Percentiles rank a stretch among this genome's conserved stretches.
phyloP scores from a whole-genome alignment of 768 basidiomycete species.

The Boletellus sp. region DNA sequence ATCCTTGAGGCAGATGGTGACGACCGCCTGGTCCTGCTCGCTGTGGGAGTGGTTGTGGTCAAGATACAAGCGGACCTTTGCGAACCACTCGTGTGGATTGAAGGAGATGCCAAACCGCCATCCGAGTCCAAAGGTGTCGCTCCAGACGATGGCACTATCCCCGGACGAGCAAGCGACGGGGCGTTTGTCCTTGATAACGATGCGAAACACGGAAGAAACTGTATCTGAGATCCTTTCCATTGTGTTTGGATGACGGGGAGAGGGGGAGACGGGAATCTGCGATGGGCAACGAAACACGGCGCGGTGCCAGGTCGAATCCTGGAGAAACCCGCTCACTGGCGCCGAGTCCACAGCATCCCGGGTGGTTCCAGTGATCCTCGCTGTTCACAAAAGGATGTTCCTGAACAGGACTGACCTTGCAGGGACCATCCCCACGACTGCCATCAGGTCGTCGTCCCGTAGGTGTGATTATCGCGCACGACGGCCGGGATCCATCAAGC shows the following conservation, averaged over 20 bases:
- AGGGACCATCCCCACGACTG: no score
- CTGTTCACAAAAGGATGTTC: not conserved
- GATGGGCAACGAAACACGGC: not conserved
- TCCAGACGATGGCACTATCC: conserved; percentile 16
- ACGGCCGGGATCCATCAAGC: no score
- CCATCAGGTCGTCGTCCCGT: no score
- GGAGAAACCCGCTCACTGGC: no score
- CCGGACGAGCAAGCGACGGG: conserved; percentile 13
- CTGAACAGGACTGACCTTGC: not conserved
- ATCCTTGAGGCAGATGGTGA: conserved; percentile 10
- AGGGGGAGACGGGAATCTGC: not conserved
- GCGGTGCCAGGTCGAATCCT: not conserved
- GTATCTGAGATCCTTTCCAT: conserved; percentile 28
- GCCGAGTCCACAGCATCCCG: not conserved
- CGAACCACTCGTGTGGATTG: conserved; percentile 19
- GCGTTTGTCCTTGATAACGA: conserved; percentile 19
- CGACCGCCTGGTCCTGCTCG: conserved; percentile 19
- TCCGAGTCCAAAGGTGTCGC: conserved; percentile 25
- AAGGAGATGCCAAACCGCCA: conserved; percentile 27
- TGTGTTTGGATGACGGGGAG: not conserved
- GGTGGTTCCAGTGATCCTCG: not conserved
- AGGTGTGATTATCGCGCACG: no score
- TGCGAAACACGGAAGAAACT: conserved; percentile 22
- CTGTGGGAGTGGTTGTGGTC: conserved; percentile 24
- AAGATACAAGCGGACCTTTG: conserved; percentile 23